Base-by-base conservation (phyloP, 148 eudicot genomes). In the Silene conica region DNA sequence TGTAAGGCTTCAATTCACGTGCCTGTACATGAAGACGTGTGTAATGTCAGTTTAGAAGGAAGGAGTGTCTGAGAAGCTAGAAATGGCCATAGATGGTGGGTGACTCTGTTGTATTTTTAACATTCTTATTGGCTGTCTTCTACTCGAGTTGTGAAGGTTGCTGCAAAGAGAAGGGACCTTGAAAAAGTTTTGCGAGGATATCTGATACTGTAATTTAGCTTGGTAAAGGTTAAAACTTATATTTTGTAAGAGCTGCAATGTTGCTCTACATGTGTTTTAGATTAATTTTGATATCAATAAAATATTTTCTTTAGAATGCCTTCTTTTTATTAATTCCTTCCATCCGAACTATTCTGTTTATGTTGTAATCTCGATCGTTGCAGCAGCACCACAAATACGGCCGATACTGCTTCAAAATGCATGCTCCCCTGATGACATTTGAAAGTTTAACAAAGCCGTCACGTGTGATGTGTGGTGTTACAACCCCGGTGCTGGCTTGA, bases 131-230 rank as follows among this genome's bases (percentile, higher is more conserved):
- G 83, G 76, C 73, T 69, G 75, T 78, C 84, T 72, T 80, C 72
- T 70, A 71, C 82, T 78, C 74, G 61, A 76, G 75, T 80, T 75
- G 23, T 84, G 83, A 84, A 80, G 80, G 80, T 76, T 84, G 79
- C 84, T 74, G 81, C 82, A 78, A 73, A 82, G 85, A 76, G 71
- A 83, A 82, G 79, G 82, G 71, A 78, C 63, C 75, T 65, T 78
- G 74, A 73, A 76, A 71, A 81, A 80, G 79, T 86, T 86, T 86
- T 84, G 87, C 84, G 78, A 83, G 75, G 73, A 84, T n/a, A n/a
- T n/a, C n/a, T n/a, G n/a, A n/a, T 83, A 86, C 78, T 84, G 81
- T 83, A 73, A 70, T 84, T 83, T 84, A 84, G 87, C 81, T 78
- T 84, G 85, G 69, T 46, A 61, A 79, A 76, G 82, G 85, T 74